These are phyloP conservation scores for Viridothelium virens DNA, from an alignment of 495 filamentous ascomycete species.

Conservation along the genomic window DNA sequence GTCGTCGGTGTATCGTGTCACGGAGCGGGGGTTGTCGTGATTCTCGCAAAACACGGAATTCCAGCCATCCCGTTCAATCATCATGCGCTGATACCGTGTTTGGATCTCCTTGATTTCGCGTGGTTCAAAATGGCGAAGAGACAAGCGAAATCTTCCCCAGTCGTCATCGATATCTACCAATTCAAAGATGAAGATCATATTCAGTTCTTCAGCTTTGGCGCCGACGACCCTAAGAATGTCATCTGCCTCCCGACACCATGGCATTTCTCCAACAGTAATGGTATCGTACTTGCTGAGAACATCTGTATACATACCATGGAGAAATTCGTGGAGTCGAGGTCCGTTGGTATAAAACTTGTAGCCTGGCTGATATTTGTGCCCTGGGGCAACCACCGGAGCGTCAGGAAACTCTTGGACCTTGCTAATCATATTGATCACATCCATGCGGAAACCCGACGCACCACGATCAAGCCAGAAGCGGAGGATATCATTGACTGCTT, in stretches of 20 bases:
- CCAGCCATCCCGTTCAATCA: constrained; percentile 47
- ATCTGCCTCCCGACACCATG: constrained; percentile 37
- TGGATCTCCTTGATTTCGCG: constrained; percentile 38
- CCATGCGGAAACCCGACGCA: constrained; percentile 49
- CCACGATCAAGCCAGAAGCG: constrained; percentile 49
- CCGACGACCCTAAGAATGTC: constrained; percentile 44
- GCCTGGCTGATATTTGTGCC: constrained; percentile 40
- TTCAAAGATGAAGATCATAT: constrained; percentile 52
- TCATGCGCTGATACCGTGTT: constrained; percentile 39
- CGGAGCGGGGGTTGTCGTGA: constrained; percentile 38
- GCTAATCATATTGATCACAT: constrained; percentile 50
- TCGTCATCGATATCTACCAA: constrained; percentile 44
- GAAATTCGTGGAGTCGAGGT: constrained; percentile 50
- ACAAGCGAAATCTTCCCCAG: constrained; percentile 36
- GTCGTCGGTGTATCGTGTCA: constrained; percentile 44
- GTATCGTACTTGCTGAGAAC: constrained; percentile 42
- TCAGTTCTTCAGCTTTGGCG: constrained; percentile 39
- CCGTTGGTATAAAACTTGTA: constrained; percentile 48
- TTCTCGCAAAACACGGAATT: constrained; percentile 42
- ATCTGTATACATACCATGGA: constrained; percentile 42
- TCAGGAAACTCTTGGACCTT: constrained; percentile 42
- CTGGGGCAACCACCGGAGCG: constrained; percentile 37
- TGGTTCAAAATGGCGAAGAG: constrained; percentile 37
- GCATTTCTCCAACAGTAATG: constrained; percentile 48
- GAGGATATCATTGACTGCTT: constrained; percentile 45